Base-by-base conservation (phyloP, 176 grass and related monocot genomes). In the Zoysia pacifica region DNA sequence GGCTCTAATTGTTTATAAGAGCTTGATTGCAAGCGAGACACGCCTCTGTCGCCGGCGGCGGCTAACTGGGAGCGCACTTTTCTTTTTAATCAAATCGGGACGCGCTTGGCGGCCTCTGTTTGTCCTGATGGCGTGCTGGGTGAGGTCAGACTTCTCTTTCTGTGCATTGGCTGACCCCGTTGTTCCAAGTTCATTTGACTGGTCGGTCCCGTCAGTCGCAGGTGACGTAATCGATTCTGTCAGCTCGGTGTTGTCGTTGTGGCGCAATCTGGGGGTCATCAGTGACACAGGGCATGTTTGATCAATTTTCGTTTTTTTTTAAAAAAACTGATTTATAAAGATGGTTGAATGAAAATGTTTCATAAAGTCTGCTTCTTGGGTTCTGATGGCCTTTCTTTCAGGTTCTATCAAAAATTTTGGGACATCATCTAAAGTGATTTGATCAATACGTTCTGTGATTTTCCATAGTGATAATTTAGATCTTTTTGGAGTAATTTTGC, bases 181-280 rank as follows among this genome's bases (percentile, higher is more conserved):
- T 64, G 1, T 65, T 40, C 19, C 14, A 8, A 49, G 5, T 3
- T 5, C n/a, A 70, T 2, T 36, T 50, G 48, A 66, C 38, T 12
- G 38, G 44, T 67, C 54, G 16, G 7, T 58, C 54, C 50, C 11
- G 50, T 74, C 41, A 43, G 16, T n/a, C 63, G 10, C 45, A 19
- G 28, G 53, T 58, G 68, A 72, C 56, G 2, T 72, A 72, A 81
- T 61, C 46, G 79, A 81, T 81, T 81, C 10, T 16, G 79, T 81
- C 79, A 81, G 61, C 45, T 41, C 49, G 12, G 28, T 28, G 28
- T 28, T 28, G 28, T 28, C 28, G 0, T 28, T 28, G 28, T 28
- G 28, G 28, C 28, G 28, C 28, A 28, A 28, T 28, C 28, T 28
- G 28, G 28, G 28, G 42, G 18, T 62, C 56, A 62, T 76, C 74